Conservation (phyloP, 2,329 filamentous ascomycete genomes). For the Stemphylium lycopersici region DNA sequence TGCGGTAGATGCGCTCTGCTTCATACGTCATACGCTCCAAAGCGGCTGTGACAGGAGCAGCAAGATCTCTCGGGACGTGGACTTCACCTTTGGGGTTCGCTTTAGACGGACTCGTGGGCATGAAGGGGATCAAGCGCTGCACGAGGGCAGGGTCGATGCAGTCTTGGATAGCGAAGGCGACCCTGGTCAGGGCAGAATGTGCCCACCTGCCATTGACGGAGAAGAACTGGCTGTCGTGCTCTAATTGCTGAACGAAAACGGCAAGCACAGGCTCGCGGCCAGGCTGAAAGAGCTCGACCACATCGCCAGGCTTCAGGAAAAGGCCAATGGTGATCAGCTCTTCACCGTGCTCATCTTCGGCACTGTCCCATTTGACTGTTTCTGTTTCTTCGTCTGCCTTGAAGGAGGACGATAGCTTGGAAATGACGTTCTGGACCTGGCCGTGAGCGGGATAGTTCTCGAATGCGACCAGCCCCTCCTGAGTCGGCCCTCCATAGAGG, state of each 20-base stretch:
- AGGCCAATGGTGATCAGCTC: constrained; percentile 45
- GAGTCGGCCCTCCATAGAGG: constrained; percentile 44
- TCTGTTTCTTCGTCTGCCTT: constrained; percentile 33
- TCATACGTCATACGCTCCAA: constrained; percentile 54
- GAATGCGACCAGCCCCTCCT: constrained; percentile 39
- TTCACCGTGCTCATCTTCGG: constrained; percentile 30
- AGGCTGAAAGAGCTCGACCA: constrained; percentile 54
- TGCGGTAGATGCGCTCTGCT: constrained; percentile 56
- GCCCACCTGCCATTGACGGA: constrained; percentile 58
- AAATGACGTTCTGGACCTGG: constrained; percentile 33
- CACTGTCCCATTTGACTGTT: constrained; percentile 27
- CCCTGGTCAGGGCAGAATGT: constrained; percentile 43
- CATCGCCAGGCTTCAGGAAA: constrained; percentile 53
- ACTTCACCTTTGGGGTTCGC: constrained; percentile 40
- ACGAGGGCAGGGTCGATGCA: constrained; percentile 56
- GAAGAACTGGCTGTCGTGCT: constrained; percentile 54
- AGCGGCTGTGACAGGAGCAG: constrained; percentile 51
- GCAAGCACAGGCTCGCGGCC: constrained; percentile 53
- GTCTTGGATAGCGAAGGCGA: constrained; percentile 58
- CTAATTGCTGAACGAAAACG: constrained; percentile 56
- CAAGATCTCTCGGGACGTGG: constrained; percentile 54
- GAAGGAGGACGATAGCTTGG: constrained; percentile 27
- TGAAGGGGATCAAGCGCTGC: constrained; percentile 56
- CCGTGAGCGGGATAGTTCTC: constrained; percentile 34
- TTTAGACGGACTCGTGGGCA: constrained; percentile 52